Evolutionary conservation across 177 flowering plant species (phyloP), one percentile per base, ranked within the genome.

Genomic region (Vitis hybrid): DNA sequence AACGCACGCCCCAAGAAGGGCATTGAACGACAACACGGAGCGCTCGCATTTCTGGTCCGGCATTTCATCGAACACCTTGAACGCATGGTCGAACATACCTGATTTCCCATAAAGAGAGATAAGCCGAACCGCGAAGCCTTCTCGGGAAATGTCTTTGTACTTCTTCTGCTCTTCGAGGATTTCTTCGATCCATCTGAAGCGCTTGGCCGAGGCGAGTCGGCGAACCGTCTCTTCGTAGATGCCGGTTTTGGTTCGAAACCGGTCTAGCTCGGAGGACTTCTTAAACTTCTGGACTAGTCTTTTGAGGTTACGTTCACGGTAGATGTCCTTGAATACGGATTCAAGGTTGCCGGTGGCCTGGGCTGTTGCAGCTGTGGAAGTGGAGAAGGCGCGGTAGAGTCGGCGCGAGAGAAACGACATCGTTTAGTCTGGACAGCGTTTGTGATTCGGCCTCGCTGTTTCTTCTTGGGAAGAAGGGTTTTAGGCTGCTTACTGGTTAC

Each of bases 21-120:
- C 89, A 76, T 89, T 86, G 35, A 87, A 73, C 0, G 90, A 89
- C 50, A 75, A 70, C 6, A 84, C 82, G 1, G 88, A 82, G 0
- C 81, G 78, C 2, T 57, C 11, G 72, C 87, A 83, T n/a, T 83
- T 78, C 49, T 65, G 63, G 0, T 78, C 75, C 15, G 94, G 90
- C 89, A 93, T 78, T 86, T 91, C 85, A 30, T 86, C 92, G 72
- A 93, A 93, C 88, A 80, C 18, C 61, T 88, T 81, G 60, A 48
- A 65, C 51, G 97, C 97, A 40, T 89, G 70, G 1, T 87, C 85
- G 12, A 81, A 85, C 96, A 92, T 87, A 11, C 88, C 88, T 1
- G 92, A 61, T 67, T 78, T 73, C 0, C 91, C 94, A 64, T 91
- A 91, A 1, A 89, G 78, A 1, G 67, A 15, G 12, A 92, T 85